Evolutionary conservation across 2,329 filamentous ascomycete species (phyloP), one percentile per base, ranked within the genome.

Genomic region (Fusarium haematococcum): DNA sequence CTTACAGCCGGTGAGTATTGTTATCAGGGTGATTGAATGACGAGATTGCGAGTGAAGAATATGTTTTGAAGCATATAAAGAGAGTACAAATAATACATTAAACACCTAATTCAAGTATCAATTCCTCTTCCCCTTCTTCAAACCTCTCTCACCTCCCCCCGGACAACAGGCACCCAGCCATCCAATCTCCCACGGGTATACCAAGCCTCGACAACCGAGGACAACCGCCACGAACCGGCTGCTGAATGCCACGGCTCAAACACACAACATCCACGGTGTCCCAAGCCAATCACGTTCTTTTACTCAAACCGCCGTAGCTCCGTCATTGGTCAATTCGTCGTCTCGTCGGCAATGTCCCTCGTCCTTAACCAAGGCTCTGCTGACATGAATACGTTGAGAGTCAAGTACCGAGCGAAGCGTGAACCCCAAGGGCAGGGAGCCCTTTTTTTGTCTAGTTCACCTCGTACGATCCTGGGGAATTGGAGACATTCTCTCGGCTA

Each of bases 141-240:
- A 9, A n/a, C n/a, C 20, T 37, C 20, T 18, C 35, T 30, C 14
- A 3, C 5, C 23, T 9, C 18, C 23, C 33, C 20, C 39, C 20
- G 59, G 41, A 50, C 41, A 11, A 50, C 58, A 48, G 58, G 20
- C 45, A 48, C 35, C 30, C 58, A 63, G 25, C 35, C 48, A 35
- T 30, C 35, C 54, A 16, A 39, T 23, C 20, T 39, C 52, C 56
- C 61, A 64, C 68, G 57, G 68, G 62, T 70, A 65, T 65, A 52
- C 52, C 41, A 33, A 9, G 10, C 39, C 14, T 43, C 25, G 52
- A 80, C 79, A 82, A 80, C 81, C 81, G 81, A 83, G 77, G 75
- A 76, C 80, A 83, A 77, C 81, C 81, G 81, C 71, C 61, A 66
- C 45, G 71, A 75, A 75, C 75, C 79, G 76, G 75, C 54, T 20